Evolutionary conservation across 1,139 yeast genomes (phyloP).

Genomic region (Chernovozyma aurita): DNA sequence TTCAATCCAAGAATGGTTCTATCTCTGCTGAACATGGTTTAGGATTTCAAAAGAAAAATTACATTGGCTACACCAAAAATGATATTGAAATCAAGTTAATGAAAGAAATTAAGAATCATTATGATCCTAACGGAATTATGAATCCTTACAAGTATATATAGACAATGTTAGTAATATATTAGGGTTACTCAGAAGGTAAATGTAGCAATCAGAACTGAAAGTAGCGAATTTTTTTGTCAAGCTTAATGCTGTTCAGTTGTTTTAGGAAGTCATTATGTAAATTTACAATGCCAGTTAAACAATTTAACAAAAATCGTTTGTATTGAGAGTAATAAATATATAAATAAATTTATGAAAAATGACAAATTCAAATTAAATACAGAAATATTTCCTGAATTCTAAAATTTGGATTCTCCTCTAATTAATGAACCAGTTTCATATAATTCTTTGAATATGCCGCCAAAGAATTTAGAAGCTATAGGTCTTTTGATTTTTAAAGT

Average conservation of each 20-base stretch:
- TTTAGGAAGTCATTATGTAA: too few relatives aligned
- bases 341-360: not conserved
- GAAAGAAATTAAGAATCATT: constrained; percentile 69
- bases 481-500: constrained; percentile 39
- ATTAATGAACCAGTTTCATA: constrained; percentile 26
- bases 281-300: not conserved
- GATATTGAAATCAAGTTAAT: constrained; percentile 65
- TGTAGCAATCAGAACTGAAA: too few relatives aligned
- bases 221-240: too few relatives aligned
- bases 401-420: constrained; percentile 14
- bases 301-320: too few relatives aligned
- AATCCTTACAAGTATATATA: constrained; percentile 87
- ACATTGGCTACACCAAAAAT: constrained; percentile 77
- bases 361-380: too few relatives aligned
- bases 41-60: constrained; percentile 92
- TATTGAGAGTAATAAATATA: too few relatives aligned
- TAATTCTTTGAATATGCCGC: constrained; percentile 16
- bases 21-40: constrained; percentile 96
- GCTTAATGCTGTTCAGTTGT: too few relatives aligned
- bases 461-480: constrained; percentile 30
- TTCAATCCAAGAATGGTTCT: constrained; percentile 69
- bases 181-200: constrained; percentile 8
- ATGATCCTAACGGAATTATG: constrained; percentile 85
- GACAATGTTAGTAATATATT: constrained; percentile 3
- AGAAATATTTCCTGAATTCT: not conserved